phyloP scores from a whole-genome alignment of 441 rosid species.

The Sinapis alba region DNA sequence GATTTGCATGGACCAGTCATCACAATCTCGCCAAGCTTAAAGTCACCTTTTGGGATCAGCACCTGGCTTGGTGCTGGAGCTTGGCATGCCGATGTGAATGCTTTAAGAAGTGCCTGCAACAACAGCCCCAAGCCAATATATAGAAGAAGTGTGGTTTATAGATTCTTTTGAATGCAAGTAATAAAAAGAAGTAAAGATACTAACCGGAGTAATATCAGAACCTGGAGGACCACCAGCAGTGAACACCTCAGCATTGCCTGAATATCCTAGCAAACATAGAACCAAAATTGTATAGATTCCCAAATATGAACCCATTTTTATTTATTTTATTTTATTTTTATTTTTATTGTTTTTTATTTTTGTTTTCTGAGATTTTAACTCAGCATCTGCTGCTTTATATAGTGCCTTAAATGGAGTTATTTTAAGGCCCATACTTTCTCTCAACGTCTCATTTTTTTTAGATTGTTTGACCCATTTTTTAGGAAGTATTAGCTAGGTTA shows the following conservation, averaged over 20 bases:
- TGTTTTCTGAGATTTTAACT: not conserved
- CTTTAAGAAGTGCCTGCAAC: constrained; percentile 41
- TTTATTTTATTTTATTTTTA: not conserved
- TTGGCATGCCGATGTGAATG: constrained; percentile 57
- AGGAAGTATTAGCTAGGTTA: not conserved
- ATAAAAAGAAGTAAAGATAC: not conserved
- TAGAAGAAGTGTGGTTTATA: not conserved
- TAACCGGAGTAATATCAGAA: constrained; percentile 36
- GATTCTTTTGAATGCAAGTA: not conserved
- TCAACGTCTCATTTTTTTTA: constrained; percentile 20
- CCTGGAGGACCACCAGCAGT: not conserved
- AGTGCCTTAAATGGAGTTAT: not conserved
- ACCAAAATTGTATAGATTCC: constrained; percentile 17
- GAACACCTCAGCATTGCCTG: constrained; percentile 37
- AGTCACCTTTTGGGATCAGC: constrained; percentile 49
- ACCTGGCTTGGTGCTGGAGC: constrained; percentile 39
- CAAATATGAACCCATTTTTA: constrained; percentile 24
- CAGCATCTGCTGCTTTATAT: constrained; percentile 18
- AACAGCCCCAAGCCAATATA: not conserved
- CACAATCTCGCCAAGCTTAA: constrained; percentile 18
- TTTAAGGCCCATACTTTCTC: constrained; percentile 9
- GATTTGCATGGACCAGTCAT: constrained; percentile 59
- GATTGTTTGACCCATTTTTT: constrained; percentile 12
- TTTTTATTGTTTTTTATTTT: not conserved
- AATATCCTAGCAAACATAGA: constrained; percentile 27